Evolutionary conservation across 306 rosid species (phyloP), one percentile per base, ranked within the genome.

Genomic region (Quercus ilex): DNA sequence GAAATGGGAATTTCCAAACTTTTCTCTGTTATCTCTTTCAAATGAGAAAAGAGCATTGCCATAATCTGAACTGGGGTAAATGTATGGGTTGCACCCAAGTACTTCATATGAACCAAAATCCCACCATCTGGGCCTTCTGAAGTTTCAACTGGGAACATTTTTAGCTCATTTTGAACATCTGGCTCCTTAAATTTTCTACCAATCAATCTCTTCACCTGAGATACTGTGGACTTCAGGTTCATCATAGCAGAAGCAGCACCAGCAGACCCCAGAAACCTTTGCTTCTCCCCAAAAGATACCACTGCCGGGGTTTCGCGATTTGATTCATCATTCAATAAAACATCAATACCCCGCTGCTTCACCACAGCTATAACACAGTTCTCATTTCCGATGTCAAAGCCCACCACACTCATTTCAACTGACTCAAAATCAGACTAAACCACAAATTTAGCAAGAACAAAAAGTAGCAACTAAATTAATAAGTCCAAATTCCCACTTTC

Each of bases 331-430:
- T 93, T 93, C 85, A 96, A 71, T 73, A 96, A 64, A 71, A 96
- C 98, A 85, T 96, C 99, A 60, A 96, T 86, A 74, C 99, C 99
- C 6, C 98, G 89, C 69, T 91, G 96, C 89, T 86, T 96, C 64
- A 88, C 97, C 73, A 93, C 98, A 21, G 90, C 96, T 84, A 88
- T 87, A 46, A 93, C 99, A 81, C 99, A 96, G 77, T 93, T 96
- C 86, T 93, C 99, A 69, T 96, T 96, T 71, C 99, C 99, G 82
- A 96, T 81, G 86, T 96, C 99, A 88, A 93, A 90, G 51, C 99
- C 99, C 83, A 96, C 93, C 78, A 88, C 97, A 76, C 94, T 93
- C 99, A 93, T 91, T 78, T 78, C 78, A 31, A 73, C 82, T 81
- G 65, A 73, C 68, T 52, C 11, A 35, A 6, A 56, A 35, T 69